Conservation (phyloP, 2,329 filamentous ascomycete species). For the Neofusicoccum kwambonambiense region DNA sequence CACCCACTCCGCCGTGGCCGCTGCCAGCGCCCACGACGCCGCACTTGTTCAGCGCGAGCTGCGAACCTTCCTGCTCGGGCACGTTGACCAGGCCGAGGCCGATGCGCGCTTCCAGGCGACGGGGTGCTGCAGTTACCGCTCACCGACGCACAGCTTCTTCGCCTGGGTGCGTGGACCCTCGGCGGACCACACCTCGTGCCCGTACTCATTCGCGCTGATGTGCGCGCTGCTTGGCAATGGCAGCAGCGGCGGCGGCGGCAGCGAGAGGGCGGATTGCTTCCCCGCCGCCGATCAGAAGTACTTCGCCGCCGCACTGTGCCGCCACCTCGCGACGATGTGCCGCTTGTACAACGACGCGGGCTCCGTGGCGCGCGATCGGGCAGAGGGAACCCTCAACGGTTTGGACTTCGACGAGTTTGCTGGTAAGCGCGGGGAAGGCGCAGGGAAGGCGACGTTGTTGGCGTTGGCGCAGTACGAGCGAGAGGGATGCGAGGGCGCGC, state of each 20-base stretch:
- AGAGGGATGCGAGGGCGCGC: too few species aligned
- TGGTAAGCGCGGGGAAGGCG: background rate
- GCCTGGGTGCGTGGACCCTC: too few species aligned
- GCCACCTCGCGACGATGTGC: conserved; percentile 27
- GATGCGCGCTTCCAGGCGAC: background rate
- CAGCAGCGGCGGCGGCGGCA: too few species aligned
- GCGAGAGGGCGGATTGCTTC: background rate
- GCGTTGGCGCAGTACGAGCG: too few species aligned
- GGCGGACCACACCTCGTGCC: too few species aligned
- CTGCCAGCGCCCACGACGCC: conserved; percentile 1
- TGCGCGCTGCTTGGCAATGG: too few species aligned
- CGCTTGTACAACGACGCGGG: conserved; percentile 32
- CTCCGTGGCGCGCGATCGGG: conserved; percentile 24
- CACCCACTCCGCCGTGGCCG: conserved; percentile 19
- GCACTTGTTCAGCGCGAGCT: conserved; percentile 16
- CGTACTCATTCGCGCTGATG: too few species aligned
- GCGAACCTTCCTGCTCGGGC: conserved; percentile 22
- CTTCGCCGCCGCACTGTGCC: conserved; percentile 20
- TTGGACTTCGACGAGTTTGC: conserved; percentile 18
- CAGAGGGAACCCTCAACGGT: conserved; percentile 14
- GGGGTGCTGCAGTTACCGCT: too few species aligned
- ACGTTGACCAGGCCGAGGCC: conserved; percentile 22
- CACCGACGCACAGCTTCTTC: too few species aligned
- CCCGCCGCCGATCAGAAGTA: conserved; percentile 19
- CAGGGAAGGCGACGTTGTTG: too few species aligned